A percentile compares a stretch with the other conserved stretches of the same genome.
Evolutionary conservation across 495 filamentous ascomycete genomes (phyloP).

Genomic region (Penicillium chermesinum): DNA sequence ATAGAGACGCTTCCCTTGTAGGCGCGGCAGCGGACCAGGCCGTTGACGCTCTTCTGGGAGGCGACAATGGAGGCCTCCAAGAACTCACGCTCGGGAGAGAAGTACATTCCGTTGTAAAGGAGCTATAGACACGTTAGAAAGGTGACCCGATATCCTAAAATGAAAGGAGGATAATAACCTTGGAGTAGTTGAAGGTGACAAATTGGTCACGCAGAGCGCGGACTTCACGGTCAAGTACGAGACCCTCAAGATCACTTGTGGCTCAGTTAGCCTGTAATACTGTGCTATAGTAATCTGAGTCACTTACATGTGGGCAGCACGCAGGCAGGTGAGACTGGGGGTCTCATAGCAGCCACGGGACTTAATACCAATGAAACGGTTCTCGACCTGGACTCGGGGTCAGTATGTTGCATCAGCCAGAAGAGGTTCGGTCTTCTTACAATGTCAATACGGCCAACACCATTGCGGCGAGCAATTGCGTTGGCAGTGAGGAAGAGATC

Average conservation of each 20-base stretch:
- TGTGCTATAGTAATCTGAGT: not conserved
- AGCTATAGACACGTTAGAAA: constrained; percentile 19
- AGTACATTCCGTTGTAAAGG: constrained; percentile 74
- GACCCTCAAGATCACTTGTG: constrained; percentile 69
- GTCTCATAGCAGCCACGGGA: constrained; percentile 90
- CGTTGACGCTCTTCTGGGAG: constrained; percentile 67
- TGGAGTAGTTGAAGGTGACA: constrained; percentile 69
- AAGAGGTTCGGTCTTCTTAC: constrained; percentile 35
- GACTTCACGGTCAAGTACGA: constrained; percentile 80
- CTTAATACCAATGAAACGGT: constrained; percentile 82
- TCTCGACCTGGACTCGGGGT: constrained; percentile 50
- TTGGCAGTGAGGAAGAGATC: constrained; percentile 79
- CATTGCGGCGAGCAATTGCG: constrained; percentile 67
- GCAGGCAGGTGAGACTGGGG: constrained; percentile 64
- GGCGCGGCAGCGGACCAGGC: constrained; percentile 60
- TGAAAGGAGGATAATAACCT: constrained; percentile 24
- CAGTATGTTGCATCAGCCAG: not conserved
- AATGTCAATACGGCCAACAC: constrained; percentile 87
- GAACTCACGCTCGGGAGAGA: constrained; percentile 76
- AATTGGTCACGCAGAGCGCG: constrained; percentile 76
- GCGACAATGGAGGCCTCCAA: constrained; percentile 67
- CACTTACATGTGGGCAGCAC: constrained; percentile 63
- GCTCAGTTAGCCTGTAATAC: constrained; percentile 3
- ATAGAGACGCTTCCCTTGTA: constrained; percentile 78
- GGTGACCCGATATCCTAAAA: not conserved